phyloP scores from a whole-genome alignment of 805 yeast species.

The Cyberlindnera maclurae region DNA sequence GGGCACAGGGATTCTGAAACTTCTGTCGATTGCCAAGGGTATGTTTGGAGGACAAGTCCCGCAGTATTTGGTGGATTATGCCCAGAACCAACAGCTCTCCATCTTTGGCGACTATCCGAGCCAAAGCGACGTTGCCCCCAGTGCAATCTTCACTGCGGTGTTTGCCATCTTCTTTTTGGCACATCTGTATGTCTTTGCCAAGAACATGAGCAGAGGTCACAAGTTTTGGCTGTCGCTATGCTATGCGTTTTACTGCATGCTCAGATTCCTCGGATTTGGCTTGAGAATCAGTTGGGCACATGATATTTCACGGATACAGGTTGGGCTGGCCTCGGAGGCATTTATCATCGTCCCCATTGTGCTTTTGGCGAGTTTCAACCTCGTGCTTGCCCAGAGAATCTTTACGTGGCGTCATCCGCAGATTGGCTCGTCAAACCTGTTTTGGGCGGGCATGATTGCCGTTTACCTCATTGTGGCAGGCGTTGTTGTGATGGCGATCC shows the following conservation, averaged over 20 bases:
- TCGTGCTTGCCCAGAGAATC: slow-evolving; percentile 63
- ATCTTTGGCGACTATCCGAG: slow-evolving; percentile 62
- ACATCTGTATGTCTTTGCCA: slow-evolving; percentile 39
- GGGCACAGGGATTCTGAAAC: slow-evolving; percentile 42
- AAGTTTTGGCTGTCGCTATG: slow-evolving; percentile 49
- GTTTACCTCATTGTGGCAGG: slow-evolving; percentile 49
- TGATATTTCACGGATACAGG: slow-evolving; percentile 35
- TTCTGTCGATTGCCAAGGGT: slow-evolving; percentile 28
- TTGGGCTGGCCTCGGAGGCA: slow-evolving; percentile 53
- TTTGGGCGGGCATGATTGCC: slow-evolving; percentile 43
- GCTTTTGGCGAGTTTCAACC: slow-evolving; percentile 50
- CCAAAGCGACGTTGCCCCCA: slow-evolving; percentile 49
- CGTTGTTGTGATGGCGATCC: slow-evolving; percentile 58
- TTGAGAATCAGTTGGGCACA: slow-evolving; percentile 53
- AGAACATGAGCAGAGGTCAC: slow-evolving; percentile 50
- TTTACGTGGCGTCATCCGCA: slow-evolving; percentile 77
- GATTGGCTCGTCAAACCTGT: slow-evolving; percentile 45
- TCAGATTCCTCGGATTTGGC: slow-evolving; percentile 53
- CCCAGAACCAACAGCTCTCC: slow-evolving; percentile 35
- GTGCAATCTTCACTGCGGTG: slow-evolving; percentile 47
- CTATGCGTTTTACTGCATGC: slow-evolving; percentile 43
- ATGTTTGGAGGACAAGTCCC: slow-evolving; percentile 37
- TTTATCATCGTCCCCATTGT: slow-evolving; percentile 52
- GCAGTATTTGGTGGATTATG: slow-evolving; percentile 28
- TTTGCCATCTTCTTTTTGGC: slow-evolving; percentile 41